Percentiles rank a stretch among this genome's conserved stretches.
These are phyloP conservation scores for Dionaea muscipula DNA, from an alignment of 179 eudicot genomes.

Conservation along the genomic window DNA sequence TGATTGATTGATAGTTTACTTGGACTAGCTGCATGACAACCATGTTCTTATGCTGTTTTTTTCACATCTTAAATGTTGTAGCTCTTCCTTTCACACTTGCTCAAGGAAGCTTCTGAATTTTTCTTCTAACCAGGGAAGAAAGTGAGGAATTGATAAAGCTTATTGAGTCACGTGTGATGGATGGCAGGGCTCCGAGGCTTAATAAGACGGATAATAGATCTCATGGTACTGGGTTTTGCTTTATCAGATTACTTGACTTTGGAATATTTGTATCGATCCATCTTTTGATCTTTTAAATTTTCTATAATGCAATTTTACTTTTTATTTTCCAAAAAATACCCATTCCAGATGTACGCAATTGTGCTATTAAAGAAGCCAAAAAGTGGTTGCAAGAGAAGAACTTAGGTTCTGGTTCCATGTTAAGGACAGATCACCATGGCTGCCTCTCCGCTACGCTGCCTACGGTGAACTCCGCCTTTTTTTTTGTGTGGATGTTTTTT, in stretches of 20 bases:
- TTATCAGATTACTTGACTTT: not conserved
- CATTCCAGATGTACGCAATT: constrained; percentile 27
- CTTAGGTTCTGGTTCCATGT: constrained; percentile 34
- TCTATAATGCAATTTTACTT: too few species aligned
- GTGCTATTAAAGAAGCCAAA: constrained; percentile 67
- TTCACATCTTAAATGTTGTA: too few species aligned
- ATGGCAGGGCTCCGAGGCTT: constrained; percentile 17
- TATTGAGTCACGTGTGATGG: constrained; percentile 46
- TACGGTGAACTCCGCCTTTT: constrained; percentile 30
- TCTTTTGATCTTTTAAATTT: not conserved
- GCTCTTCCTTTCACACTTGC: too few species aligned
- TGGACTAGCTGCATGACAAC: too few species aligned
- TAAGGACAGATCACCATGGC: constrained; percentile 22
- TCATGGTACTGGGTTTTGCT: constrained; percentile 10
- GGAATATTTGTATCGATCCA: not conserved
- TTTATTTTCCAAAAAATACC: constrained; percentile 15
- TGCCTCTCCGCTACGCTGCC: constrained; percentile 20
- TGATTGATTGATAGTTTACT: too few species aligned
- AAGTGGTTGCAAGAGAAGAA: constrained; percentile 71
- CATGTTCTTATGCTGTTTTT: too few species aligned
- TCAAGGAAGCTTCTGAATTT: too few species aligned
- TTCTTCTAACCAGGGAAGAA: constrained; percentile 51
- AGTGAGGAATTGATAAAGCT: constrained; percentile 46
- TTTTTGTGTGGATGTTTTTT: not conserved
- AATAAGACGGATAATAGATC: constrained; percentile 13